Percentiles rank a stretch among this genome's conserved stretches.
These are phyloP conservation scores for Russula emetica DNA, from an alignment of 768 basidiomycete genomes.

Conservation along the genomic window DNA sequence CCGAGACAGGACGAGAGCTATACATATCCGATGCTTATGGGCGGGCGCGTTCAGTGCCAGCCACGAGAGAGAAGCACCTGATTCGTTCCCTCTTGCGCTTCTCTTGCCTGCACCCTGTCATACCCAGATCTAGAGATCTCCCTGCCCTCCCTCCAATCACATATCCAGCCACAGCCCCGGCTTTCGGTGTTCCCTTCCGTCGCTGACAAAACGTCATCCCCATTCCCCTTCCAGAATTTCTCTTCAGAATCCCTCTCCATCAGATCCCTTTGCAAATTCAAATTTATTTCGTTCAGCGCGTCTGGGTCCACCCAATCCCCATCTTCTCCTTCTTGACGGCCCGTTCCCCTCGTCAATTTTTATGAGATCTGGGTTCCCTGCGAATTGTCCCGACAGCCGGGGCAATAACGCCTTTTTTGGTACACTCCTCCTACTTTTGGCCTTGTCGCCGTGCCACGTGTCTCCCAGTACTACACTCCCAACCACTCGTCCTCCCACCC, in stretches of 20 bases:
- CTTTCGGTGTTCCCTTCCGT: conserved; percentile 28
- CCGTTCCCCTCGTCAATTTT: conserved; percentile 24
- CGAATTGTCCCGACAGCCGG: conserved; percentile 23
- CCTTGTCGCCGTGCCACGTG: conserved; percentile 25
- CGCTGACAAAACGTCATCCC: conserved; percentile 32
- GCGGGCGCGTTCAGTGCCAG: conserved; percentile 14
- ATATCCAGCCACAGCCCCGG: conserved; percentile 27
- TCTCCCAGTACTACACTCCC: conserved; percentile 18
- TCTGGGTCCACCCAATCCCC: conserved; percentile 28
- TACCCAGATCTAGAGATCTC: conserved; percentile 13
- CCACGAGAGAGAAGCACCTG: conserved; percentile 29
- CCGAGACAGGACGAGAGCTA: conserved; percentile 27
- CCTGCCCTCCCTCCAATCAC: conserved; percentile 21
- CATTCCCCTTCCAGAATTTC: conserved; percentile 29
- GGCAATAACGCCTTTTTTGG: conserved; percentile 23
- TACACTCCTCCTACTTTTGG: conserved; percentile 5
- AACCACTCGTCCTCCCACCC: conserved; percentile 6
- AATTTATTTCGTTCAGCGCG: conserved; percentile 24
- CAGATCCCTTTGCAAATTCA: conserved; percentile 29
- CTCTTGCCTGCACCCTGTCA: conserved; percentile 20
- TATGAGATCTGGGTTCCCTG: conserved; percentile 19
- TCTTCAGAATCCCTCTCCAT: conserved; percentile 24
- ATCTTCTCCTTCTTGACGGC: conserved; percentile 23
- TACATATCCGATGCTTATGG: conserved; percentile 24
- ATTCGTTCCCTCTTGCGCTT: conserved; percentile 25